Percentiles rank a stretch among this genome's conserved stretches.
Conservation (phyloP, 768 basidiomycete genomes). For the Pulveroboletus ravenelii region DNA sequence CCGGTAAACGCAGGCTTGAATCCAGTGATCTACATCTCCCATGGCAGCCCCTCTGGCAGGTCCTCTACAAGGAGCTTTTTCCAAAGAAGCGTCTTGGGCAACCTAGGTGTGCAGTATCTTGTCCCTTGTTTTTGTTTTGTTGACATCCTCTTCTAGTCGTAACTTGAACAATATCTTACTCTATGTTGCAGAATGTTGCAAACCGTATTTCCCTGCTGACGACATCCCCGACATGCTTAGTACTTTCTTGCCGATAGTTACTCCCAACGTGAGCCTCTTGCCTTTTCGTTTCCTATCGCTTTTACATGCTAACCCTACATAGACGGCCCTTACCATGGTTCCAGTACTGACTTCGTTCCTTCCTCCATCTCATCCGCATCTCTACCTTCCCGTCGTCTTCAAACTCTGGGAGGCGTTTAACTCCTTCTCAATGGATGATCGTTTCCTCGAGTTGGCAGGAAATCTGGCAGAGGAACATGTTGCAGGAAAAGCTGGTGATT, state of each 20-base stretch:
- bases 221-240: slow-evolving; percentile 70
- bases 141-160: slow-evolving; percentile 36
- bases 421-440: slow-evolving; percentile 67
- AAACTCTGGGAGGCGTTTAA: slow-evolving; percentile 78
- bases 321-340: slow-evolving; percentile 69
- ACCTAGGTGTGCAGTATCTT: slow-evolving; percentile 44
- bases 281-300: background rate
- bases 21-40: slow-evolving; percentile 59
- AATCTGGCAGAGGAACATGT: slow-evolving; percentile 70
- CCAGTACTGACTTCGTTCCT: slow-evolving; percentile 77
- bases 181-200: slow-evolving; percentile 69
- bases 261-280: slow-evolving; percentile 53
- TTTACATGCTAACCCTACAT: slow-evolving; percentile 5
- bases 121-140: background rate
- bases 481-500: slow-evolving; percentile 51
- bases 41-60: slow-evolving; percentile 75
- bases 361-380: slow-evolving; percentile 58
- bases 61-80: slow-evolving; percentile 70
- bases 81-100: slow-evolving; percentile 61
- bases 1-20: slow-evolving; percentile 67
- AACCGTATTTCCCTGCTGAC: slow-evolving; percentile 58
- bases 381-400: slow-evolving; percentile 70
- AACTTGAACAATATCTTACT: slow-evolving; percentile 68
- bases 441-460: slow-evolving; percentile 66
- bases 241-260: slow-evolving; percentile 66